Evolutionary conservation across 2,329 filamentous ascomycete species (phyloP).

Genomic region (Colletotrichum lentis): DNA sequence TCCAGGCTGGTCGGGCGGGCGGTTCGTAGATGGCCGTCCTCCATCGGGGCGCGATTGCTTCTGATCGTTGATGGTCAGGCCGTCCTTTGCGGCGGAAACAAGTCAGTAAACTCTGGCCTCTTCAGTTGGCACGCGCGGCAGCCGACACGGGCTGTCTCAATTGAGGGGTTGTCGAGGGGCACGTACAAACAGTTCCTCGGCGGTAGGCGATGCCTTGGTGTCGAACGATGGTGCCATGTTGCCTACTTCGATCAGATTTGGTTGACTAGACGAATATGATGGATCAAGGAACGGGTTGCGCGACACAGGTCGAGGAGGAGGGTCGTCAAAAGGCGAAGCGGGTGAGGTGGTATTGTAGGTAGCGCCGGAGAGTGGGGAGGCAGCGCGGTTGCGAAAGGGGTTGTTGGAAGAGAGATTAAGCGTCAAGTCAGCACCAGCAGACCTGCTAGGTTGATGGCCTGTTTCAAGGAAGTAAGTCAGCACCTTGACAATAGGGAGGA

Average conservation of each 20-base stretch:
- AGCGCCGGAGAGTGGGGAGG: conserved; percentile 60
- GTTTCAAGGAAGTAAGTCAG: conserved; percentile 42
- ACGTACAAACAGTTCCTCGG: conserved; percentile 82
- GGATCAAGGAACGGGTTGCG: conserved; percentile 80
- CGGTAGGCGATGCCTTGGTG: conserved; percentile 59
- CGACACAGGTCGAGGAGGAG: conserved; percentile 68
- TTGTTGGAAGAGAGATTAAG: conserved; percentile 83
- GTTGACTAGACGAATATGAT: conserved; percentile 47
- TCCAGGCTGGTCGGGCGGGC: conserved; percentile 51
- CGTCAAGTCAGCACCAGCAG: conserved; percentile 59
- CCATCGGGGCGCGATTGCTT: conserved; percentile 47
- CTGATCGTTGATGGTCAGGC: conserved; percentile 72
- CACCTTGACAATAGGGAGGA: conserved; percentile 23
- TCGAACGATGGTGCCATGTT: conserved; percentile 61
- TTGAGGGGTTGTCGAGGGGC: conserved; percentile 6
- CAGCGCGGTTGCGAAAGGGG: conserved; percentile 77
- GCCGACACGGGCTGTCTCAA: background rate
- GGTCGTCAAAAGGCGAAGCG: conserved; percentile 68
- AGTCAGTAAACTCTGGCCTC: conserved; percentile 10
- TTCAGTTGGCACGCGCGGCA: background rate
- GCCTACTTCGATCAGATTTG: conserved; percentile 52
- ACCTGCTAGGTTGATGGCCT: conserved; percentile 54
- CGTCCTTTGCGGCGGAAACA: conserved; percentile 61
- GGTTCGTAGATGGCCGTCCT: conserved; percentile 47
- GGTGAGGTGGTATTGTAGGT: conserved; percentile 51